Evolutionary conservation across 2,329 filamentous ascomycete species (phyloP), one percentile per base, ranked within the genome.

Genomic region (Chaetomium globosum): DNA sequence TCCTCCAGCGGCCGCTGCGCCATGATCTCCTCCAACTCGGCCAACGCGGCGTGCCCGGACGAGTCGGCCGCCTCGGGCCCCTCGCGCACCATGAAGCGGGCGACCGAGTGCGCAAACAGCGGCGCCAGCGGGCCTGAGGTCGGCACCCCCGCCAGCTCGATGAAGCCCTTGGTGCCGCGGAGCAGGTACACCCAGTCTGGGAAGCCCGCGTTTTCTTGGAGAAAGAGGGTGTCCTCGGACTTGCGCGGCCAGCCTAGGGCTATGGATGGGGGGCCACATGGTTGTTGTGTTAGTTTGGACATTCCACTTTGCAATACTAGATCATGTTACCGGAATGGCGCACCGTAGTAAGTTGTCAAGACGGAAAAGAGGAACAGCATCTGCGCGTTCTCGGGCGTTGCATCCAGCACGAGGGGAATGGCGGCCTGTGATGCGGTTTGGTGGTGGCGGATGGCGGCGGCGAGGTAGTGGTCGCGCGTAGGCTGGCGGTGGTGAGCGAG

Each of bases 401-500:
- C 52, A 23, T 55, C 21, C 30, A 23, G 31, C 16, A 55, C 31
- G 30, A 55, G 30, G 30, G 52, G 52, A 31, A 55, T 55, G 19
- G 52, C 21, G 52, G 31, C 31, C 31, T 55, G 52, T 36, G 52
- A 55, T 16, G 52, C 52, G 30, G 52, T 30, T 30, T 36, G 52
- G 31, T 55, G 52, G 30, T 55, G 52, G 19, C 30, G 33, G 31
- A 55, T 36, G 52, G 52, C 52, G 10, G 31, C 31, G 52, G 52
- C 52, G 19, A 36, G 16, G 52, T 55, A 55, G 31, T 55, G 52
- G 52, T 55, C 52, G 30, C 31, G 52, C n/a, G 36, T 21, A 31
- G 33, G 30, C 31, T 55, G 52, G n/a, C 52, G 52, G 52, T 55
- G 52, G n/a, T 55, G 52, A n/a, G 52, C 52, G 52, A 55, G 52